Evolutionary conservation across 345 rosid species (phyloP), one percentile per base, ranked within the genome.

Genomic region (Ceriops zippeliana): DNA sequence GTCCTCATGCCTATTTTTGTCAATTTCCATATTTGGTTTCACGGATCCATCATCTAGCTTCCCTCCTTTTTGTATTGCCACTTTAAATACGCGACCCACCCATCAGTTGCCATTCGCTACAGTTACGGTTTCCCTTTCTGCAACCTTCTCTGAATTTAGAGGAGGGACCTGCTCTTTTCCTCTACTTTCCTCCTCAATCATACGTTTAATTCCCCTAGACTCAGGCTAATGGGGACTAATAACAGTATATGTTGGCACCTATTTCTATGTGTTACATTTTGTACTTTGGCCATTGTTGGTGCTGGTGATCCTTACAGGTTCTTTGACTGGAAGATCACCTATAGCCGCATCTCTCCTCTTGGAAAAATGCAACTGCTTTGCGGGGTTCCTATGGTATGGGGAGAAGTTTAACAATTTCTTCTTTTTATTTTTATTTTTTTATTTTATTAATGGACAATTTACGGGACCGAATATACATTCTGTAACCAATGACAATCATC

Each of bases 241-340:
- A 42, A 42, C 46, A 54, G 38, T 8, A 13, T 31, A 3, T 22
- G 58, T 3, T 46, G 76, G 73, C 68, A 52, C 21, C 60, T 54
- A 37, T 42, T 73, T 4, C 16, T 49, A 8, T 54, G 21, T 26
- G 57, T 42, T 20, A 9, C 52, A 6, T 2, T 63, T n/a, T 26
- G 37, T 54, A 4, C 46, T 13, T 22, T 77, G 27, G 53, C 74
- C 2, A 24, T 61, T 63, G 86, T 76, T 62, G 68, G 11, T 28
- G 85, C 85, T 7, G 96, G 87, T 58, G 83, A 81, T 71, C 93
- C 98, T 19, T 88, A 89, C 82, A 72, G 90, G 65, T 92, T 85
- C 77, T 88, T 76, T 65, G 80, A 79, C 70, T 92, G 96, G 96
- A 92, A 83, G 73, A 88, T 92, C 11, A 86, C 93, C n/a, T 89